Evolutionary conservation across 2,329 filamentous ascomycete genomes (phyloP).

Genomic region (Fusarium succisae): DNA sequence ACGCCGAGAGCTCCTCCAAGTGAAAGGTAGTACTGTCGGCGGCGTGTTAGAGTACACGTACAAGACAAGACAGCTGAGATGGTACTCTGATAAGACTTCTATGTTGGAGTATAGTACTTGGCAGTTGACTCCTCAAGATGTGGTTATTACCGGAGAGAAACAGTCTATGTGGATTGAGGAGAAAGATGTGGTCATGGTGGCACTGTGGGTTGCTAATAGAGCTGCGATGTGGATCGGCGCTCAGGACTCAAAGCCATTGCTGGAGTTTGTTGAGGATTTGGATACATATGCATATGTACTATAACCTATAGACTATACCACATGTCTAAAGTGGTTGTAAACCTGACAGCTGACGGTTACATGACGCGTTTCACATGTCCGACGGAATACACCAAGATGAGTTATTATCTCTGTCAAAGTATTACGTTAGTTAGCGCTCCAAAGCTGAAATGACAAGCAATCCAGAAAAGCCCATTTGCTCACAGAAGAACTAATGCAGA

Average conservation of each 20-base stretch:
- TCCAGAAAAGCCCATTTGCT: too few species aligned
- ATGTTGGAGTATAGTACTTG: not conserved
- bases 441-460: too few species aligned
- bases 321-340: too few species aligned
- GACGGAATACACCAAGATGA: too few species aligned
- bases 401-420: too few species aligned
- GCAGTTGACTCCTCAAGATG: not conserved
- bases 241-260: not conserved
- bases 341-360: too few species aligned
- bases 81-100: not conserved
- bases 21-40: fast-evolving
- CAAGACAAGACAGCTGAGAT: not conserved
- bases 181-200: not conserved
- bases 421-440: too few species aligned
- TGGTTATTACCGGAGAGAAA: fast-evolving
- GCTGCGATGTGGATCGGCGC: not conserved
- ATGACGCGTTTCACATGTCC: too few species aligned
- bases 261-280: not conserved
- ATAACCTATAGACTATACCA: too few species aligned
- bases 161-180: not conserved
- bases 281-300: not conserved
- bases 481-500: too few species aligned
- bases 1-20: not conserved
- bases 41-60: not conserved
- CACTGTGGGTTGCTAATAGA: not conserved